Base-by-base conservation (phyloP, 306 rosid genomes). In the Cucumis melo region DNA sequence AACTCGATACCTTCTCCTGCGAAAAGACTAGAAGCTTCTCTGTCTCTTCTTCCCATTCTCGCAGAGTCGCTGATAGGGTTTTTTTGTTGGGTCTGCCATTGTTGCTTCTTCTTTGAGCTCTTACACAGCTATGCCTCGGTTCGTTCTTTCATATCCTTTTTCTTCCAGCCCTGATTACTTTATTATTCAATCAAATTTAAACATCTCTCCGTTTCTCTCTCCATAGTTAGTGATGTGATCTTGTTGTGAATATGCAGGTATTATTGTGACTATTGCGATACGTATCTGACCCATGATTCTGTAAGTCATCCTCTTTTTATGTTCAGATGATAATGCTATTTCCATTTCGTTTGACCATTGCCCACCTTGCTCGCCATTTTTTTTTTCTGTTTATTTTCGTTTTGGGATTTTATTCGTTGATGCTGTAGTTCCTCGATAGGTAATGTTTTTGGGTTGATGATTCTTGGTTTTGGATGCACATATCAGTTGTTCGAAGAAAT, bases 231-330 rank as follows among this genome's bases (percentile, higher is more conserved):
- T 72, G 38, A 46, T 48, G 8, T 27, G 59, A 72, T 72, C 21
- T 72, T 23, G 42, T 27, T 62, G 11, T 62, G 8, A 62, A 5
- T 16, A 2, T 20, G 71, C 87, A 87, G 94, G 81, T 89, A 92
- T 80, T 92, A 90, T 65, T 92, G 98, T 74, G 98, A 92, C 57
- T 92, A 90, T 80, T 92, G 98, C 32, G 96, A 92, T 73, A 92
- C 98, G 21, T 92, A 92, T 63, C 77, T 90, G 67, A 92, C 96
- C 58, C 98, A 92, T 72, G 98, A 92, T 82, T 92, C 94, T 61
- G 98, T 92, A 86, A 79, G 78, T 15, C 29, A 0, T 46, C 8
- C 2, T 46, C 8, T 77, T 79, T 19, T 54, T 53, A 75, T 67
- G 5, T 4, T 24, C 56, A 51, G 21, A 5, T 27, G 3, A 2